A percentile compares a stretch with the other conserved stretches of the same genome.
Evolutionary conservation across 2,329 filamentous ascomycete species (phyloP).

Genomic region (Aspergillus phoenicis): DNA sequence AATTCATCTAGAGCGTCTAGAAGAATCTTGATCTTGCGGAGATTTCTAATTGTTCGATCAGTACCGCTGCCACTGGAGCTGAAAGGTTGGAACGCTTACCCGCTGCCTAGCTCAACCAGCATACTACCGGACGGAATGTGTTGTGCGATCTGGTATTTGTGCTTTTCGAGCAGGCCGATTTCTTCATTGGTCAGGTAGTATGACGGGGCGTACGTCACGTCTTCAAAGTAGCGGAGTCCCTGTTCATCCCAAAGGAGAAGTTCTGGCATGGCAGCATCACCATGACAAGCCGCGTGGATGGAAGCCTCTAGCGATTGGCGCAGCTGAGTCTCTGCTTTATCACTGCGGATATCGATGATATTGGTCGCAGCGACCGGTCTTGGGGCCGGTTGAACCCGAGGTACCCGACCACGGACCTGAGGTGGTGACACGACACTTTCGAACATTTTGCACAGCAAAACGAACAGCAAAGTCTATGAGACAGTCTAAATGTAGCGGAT

Average conservation of each 20-base stretch:
- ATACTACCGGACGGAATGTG: slow-evolving; percentile 11
- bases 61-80: slow-evolving; percentile 48
- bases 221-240: slow-evolving; percentile 30
- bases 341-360: slow-evolving; percentile 17
- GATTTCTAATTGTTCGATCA: slow-evolving; percentile 24
- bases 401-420: too few relatives aligned
- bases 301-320: slow-evolving; percentile 7
- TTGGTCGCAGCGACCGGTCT: not conserved
- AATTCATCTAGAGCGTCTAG: slow-evolving; percentile 74
- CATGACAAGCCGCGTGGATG: slow-evolving; percentile 7
- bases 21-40: slow-evolving; percentile 81
- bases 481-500: too few relatives aligned
- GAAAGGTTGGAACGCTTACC: not conserved
- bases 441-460: too few relatives aligned
- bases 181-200: slow-evolving; percentile 16
- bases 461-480: too few relatives aligned
- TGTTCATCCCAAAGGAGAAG: slow-evolving; percentile 30
- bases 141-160: slow-evolving; percentile 10
- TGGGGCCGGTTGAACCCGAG: not conserved
- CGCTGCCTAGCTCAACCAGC: slow-evolving; percentile 18
- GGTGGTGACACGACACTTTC: too few relatives aligned
- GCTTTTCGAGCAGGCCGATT: slow-evolving; percentile 5
- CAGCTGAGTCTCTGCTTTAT: slow-evolving; percentile 9
- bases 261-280: slow-evolving; percentile 24
- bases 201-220: slow-evolving; percentile 25